Evolutionary conservation across 2,329 filamentous ascomycete genomes (phyloP).

Genomic region (Colletotrichum plurivorum): DNA sequence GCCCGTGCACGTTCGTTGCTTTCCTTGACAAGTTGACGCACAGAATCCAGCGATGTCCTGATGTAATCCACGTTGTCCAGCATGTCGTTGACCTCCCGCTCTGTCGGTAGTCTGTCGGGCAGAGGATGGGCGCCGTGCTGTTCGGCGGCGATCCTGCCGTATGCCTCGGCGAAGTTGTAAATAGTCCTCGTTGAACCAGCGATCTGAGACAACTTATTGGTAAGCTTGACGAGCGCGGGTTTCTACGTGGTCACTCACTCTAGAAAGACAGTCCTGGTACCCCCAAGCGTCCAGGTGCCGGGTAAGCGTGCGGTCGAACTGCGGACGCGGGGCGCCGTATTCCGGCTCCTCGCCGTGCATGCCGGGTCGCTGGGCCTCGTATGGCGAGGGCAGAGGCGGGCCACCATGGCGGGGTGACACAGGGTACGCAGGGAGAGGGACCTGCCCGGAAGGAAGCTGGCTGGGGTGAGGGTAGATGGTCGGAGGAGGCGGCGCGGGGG

Average conservation of each 20-base stretch:
- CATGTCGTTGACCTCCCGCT: slow-evolving; percentile 69
- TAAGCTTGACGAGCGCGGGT: slow-evolving; percentile 24
- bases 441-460: slow-evolving; percentile 62
- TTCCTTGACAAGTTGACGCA: slow-evolving; percentile 67
- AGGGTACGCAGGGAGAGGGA: slow-evolving; percentile 64
- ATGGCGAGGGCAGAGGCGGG: slow-evolving; percentile 59
- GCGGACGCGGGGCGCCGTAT: slow-evolving; percentile 54
- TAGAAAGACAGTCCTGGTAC: slow-evolving; percentile 66
- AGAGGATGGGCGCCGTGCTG: slow-evolving; percentile 68
- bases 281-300: slow-evolving; percentile 67
- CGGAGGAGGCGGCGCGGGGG: slow-evolving; percentile 35
- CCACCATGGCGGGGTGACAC: slow-evolving; percentile 65
- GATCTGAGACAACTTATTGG: slow-evolving; percentile 56
- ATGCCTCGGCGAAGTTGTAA: slow-evolving; percentile 70
- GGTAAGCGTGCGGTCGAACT: slow-evolving; percentile 62
- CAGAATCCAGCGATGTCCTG: slow-evolving; percentile 67
- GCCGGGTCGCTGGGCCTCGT: slow-evolving; percentile 60
- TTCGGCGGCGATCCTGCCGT: slow-evolving; percentile 67
- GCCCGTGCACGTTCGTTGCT: slow-evolving; percentile 66
- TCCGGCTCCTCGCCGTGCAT: slow-evolving; percentile 61
- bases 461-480: slow-evolving; percentile 43
- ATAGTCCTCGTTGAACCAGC: slow-evolving; percentile 66
- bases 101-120: slow-evolving; percentile 67
- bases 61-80: slow-evolving; percentile 67
- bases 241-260: slow-evolving; percentile 59